Evolutionary conservation across 768 basidiomycete species (phyloP), one percentile per base, ranked within the genome.

Genomic region (Glaciozyma antarctica): DNA sequence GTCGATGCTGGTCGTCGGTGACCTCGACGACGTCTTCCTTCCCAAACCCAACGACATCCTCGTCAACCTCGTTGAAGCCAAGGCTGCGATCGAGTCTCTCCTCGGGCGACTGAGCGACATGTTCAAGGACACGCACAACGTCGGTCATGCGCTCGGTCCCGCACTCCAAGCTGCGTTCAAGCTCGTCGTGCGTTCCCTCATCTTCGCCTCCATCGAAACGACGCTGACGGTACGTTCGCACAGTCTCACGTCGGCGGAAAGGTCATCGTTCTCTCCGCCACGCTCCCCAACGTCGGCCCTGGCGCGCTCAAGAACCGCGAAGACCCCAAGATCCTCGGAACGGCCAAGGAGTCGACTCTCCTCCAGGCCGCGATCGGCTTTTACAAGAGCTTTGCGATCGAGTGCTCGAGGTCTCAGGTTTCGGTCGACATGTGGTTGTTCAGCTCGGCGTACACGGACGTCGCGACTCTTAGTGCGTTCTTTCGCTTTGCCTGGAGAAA

Each of bases 391-490:
- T 97, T 98, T 71, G 92, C 95, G 22, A 99, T 98, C 73, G 95
- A 98, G 72, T 98, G 94, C 75, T 97, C 94, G 17, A 85, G 93
- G 64, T 86, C 89, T 7, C 95, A 98, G 77, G 90, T 99, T 53
- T 90, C 92, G 0, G 94, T 98, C 64, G 94, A 98, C 76, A 97
- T 99, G 94, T 98, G 98, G 86, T 81, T 99, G 64, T 98, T 97
- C 80, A 89, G 89, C 70, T 82, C 90, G 12, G 81, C 82, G 24
- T 99, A 98, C 75, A 92, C 93, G 71, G 95, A 98, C 77, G 90
- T 98, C 52, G 91, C 95, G 1, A 91, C 86, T 65, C 81, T 99
- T 22, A 87, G 91, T 90, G 75, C 55, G 82, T 68, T 9, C 62
- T 32, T 26, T 47, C 57, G n/a, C 28, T 28, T 34, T 60, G 32